Percentiles rank a stretch among this genome's conserved stretches.
Evolutionary conservation across 352 stramenopile genomes (phyloP).

Genomic region (Peronospora destructor): DNA sequence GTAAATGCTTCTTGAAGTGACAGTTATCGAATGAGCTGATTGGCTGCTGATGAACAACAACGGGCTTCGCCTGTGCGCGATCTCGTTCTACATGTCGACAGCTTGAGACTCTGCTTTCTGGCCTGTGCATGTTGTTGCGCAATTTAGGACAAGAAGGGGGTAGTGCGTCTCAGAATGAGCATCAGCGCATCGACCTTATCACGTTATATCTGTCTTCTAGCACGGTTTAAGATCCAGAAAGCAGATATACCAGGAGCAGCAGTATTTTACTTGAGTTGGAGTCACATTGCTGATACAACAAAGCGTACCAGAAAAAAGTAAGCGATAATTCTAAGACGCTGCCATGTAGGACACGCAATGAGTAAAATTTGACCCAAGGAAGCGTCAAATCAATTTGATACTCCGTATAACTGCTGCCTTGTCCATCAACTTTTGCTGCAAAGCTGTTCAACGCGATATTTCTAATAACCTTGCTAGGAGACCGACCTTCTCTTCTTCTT

Average conservation of each 20-base stretch:
- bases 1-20: conserved; percentile 72
- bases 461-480: background rate
- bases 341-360: background rate
- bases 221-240: conserved; percentile 52
- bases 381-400: too few relatives aligned
- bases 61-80: conserved; percentile 55
- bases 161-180: conserved; percentile 32
- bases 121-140: conserved; percentile 53
- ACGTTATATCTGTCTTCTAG: conserved; percentile 57
- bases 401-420: too few relatives aligned
- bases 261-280: conserved; percentile 47
- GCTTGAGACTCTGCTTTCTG: conserved; percentile 48
- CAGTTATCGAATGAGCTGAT: conserved; percentile 78
- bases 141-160: conserved; percentile 72
- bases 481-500: conserved; percentile 19
- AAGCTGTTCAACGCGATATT: background rate
- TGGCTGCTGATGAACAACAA: conserved; percentile 50
- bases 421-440: background rate
- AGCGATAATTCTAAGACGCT: conserved; percentile 22
- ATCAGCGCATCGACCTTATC: conserved; percentile 56
- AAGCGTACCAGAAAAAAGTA: conserved; percentile 21
- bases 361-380: too few relatives aligned
- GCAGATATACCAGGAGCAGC: conserved; percentile 24
- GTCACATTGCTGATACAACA: background rate
- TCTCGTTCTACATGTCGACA: conserved; percentile 67